A percentile compares a stretch with the other conserved stretches of the same genome.
Evolutionary conservation across 768 basidiomycete species (phyloP).

Genomic region (Asterophora lycoperdoides): DNA sequence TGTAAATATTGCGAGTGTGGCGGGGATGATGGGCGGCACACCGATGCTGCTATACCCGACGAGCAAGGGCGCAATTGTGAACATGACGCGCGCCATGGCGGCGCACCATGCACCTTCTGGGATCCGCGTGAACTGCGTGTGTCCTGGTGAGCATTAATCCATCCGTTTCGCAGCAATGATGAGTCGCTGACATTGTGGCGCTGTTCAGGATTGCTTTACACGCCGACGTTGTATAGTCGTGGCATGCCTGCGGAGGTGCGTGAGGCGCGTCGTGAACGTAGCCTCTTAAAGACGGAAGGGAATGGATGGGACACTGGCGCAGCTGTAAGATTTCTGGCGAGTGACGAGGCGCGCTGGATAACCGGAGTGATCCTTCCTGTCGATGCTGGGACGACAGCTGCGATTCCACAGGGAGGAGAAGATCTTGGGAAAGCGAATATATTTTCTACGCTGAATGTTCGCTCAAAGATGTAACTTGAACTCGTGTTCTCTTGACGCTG

Average conservation of each 20-base stretch:
- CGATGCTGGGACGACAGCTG: conserved; percentile 38
- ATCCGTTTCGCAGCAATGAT: neutral
- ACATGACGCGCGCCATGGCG: conserved; percentile 44
- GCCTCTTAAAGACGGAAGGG: conserved; percentile 37
- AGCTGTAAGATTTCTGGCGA: conserved; percentile 36
- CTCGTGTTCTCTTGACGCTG: no score
- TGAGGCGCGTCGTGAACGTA: conserved; percentile 31
- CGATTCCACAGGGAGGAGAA: conserved; percentile 15
- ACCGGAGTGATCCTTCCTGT: conserved; percentile 38
- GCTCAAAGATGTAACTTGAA: no score
- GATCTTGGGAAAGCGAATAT: conserved; percentile 6
- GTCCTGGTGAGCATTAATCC: conserved; percentile 29
- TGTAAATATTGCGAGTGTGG: conserved; percentile 38
- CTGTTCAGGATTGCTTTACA: conserved; percentile 35
- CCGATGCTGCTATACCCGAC: conserved; percentile 39
- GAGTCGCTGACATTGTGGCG: conserved; percentile 4
- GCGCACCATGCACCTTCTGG: conserved; percentile 37
- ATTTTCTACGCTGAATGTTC: conserved; percentile 1
- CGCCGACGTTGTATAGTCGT: conserved; percentile 36
- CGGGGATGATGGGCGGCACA: conserved; percentile 34
- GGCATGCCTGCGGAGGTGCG: conserved; percentile 34
- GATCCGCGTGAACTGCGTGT: conserved; percentile 39
- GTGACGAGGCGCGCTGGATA: conserved; percentile 41
- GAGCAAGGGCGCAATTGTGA: conserved; percentile 39
- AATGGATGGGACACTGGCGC: conserved; percentile 41